Percentiles rank a stretch among this genome's conserved stretches.
phyloP scores from a whole-genome alignment of 2,329 filamentous ascomycete genomes.

The Fusarium pseudoanthophilum region DNA sequence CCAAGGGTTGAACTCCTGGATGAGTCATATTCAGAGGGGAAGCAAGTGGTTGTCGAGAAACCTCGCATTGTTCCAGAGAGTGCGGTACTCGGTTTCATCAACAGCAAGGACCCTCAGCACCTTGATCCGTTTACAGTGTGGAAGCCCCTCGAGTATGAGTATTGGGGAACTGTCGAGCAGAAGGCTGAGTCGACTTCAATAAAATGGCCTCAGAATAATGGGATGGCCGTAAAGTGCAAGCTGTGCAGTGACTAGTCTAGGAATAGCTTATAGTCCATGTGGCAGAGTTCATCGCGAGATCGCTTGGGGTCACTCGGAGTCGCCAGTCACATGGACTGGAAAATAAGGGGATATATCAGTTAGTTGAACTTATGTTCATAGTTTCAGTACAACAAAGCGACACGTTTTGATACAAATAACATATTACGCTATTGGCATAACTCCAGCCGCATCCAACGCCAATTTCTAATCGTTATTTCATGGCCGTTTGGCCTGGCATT shows the following conservation, averaged over 20 bases:
- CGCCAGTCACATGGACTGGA: not conserved
- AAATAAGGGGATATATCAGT: not conserved
- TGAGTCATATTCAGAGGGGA: not conserved
- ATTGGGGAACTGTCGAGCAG: not conserved
- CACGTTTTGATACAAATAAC: constrained; percentile 1
- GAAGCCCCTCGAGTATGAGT: not conserved
- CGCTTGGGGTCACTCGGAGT: not conserved
- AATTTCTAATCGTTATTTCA: constrained; percentile 33
- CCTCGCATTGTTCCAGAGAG: not conserved
- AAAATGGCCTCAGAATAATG: constrained; percentile 1
- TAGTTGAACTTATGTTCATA: not conserved
- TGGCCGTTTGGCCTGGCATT: constrained; percentile 10
- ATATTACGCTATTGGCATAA: constrained; percentile 17
- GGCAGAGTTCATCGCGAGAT: not conserved
- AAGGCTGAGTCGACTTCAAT: not conserved
- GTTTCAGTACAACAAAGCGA: not conserved
- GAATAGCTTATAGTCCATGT: not conserved
- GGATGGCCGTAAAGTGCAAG: not conserved
- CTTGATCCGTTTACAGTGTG: not conserved
- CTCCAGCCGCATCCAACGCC: constrained; percentile 42
- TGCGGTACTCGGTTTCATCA: constrained; percentile 2
- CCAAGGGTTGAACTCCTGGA: not conserved
- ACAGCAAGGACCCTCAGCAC: not conserved
- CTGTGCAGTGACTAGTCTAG: not conserved
- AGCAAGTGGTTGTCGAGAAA: too few species aligned